Conservation (phyloP, 345 rosid genomes). For the Citrus mangshanensis region DNA sequence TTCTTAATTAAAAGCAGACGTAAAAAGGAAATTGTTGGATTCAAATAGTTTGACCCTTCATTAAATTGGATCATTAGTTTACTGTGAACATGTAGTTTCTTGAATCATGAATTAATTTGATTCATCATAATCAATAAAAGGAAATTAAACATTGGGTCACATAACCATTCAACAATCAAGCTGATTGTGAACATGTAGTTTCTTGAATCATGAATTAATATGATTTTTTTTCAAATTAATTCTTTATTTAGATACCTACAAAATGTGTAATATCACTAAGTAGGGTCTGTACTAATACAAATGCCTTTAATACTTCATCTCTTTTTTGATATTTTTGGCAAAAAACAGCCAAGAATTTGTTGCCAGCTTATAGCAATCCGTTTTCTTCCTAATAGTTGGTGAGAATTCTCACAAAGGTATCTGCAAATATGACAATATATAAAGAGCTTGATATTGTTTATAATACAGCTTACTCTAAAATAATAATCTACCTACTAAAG, state of each 20-base stretch:
- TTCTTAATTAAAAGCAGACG: too few relatives aligned
- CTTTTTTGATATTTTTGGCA: background rate
- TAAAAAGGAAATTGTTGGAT: too few relatives aligned
- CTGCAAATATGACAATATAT: background rate
- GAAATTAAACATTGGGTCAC: background rate
- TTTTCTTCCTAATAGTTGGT: background rate
- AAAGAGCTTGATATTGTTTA: background rate
- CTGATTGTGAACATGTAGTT: background rate
- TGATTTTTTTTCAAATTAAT: background rate
- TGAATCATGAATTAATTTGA: too few relatives aligned
- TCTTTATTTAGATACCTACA: background rate
- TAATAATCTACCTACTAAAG: slow-evolving; percentile 4
- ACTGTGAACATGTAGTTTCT: too few relatives aligned
- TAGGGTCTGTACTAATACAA: background rate
- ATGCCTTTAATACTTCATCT: background rate
- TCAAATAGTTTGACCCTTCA: background rate
- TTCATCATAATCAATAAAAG: background rate
- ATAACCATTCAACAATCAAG: background rate
- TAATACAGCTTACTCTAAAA: background rate
- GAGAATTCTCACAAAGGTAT: background rate
- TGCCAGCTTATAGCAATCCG: background rate
- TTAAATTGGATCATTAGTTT: background rate
- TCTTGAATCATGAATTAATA: background rate
- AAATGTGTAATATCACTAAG: background rate
- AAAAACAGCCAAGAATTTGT: background rate